Percentiles rank a stretch among this genome's conserved stretches.
Evolutionary conservation across 257 asterid species (phyloP).

Genomic region (Ocimum tenuiflorum): DNA sequence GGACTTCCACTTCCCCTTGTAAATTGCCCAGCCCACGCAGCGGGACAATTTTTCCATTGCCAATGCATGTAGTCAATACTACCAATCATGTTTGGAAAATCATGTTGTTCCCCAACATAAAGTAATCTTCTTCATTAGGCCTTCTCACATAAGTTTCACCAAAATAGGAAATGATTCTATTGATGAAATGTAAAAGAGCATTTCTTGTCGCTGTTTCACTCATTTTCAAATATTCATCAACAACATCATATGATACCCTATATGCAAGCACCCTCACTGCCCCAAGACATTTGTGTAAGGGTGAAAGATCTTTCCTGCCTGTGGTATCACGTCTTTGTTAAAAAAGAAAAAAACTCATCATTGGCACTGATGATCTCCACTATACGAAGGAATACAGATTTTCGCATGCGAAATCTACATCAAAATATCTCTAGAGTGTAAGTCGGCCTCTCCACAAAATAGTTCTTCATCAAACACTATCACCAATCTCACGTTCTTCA

Average conservation of each 20-base stretch:
- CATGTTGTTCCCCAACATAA: not conserved
- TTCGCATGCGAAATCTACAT: not conserved
- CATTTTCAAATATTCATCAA: not conserved
- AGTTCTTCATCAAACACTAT: not conserved
- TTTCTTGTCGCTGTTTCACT: not conserved
- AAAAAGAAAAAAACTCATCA: not conserved
- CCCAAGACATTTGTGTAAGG: not conserved
- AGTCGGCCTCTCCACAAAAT: not conserved
- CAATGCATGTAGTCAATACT: not conserved
- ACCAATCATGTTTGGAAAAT: not conserved
- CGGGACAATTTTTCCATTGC: not conserved
- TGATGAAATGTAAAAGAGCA: not conserved
- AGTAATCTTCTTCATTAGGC: not conserved
- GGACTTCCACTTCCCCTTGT: not conserved
- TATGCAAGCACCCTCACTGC: not conserved
- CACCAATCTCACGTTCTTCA: too few relatives aligned
- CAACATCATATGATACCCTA: not conserved
- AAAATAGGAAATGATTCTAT: not conserved
- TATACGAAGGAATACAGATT: not conserved
- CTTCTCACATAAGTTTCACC: not conserved
- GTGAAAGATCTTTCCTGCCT: not conserved
- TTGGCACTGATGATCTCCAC: not conserved
- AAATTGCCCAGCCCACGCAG: not conserved
- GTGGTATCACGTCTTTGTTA: not conserved
- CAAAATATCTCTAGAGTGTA: not conserved